A percentile compares a stretch with the other conserved stretches of the same genome.
phyloP scores from a whole-genome alignment of 768 basidiomycete genomes.

The Rhodotorula kratochvilovae region DNA sequence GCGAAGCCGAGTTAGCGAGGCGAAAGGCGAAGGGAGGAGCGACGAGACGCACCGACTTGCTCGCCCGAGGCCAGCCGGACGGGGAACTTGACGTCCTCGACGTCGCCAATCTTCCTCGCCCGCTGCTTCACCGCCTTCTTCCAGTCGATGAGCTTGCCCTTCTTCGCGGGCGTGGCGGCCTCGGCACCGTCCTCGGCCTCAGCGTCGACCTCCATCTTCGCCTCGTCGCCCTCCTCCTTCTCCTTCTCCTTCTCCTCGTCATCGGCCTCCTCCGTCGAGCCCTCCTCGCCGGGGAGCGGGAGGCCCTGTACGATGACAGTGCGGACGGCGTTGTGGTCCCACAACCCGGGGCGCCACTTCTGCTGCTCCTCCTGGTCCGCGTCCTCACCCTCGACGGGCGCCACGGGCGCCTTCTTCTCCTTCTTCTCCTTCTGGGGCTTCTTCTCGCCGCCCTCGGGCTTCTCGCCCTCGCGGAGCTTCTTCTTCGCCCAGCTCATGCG shows the following conservation, averaged over 20 bases:
- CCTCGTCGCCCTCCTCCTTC: conserved; percentile 64
- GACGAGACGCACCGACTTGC: conserved; percentile 52
- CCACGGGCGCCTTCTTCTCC: neutral
- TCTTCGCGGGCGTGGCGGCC: conserved; percentile 48
- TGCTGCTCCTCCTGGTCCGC: conserved; percentile 13
- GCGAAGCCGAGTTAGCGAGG: neutral
- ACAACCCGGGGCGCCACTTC: conserved; percentile 28
- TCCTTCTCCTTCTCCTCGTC: conserved; percentile 11
- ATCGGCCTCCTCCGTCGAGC: conserved; percentile 27
- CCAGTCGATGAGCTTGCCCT: conserved; percentile 35
- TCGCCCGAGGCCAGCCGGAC: conserved; percentile 54
- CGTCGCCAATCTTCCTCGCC: conserved; percentile 68
- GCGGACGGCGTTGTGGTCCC: conserved; percentile 75
- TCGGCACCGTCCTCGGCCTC: conserved; percentile 61
- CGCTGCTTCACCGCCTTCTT: conserved; percentile 54
- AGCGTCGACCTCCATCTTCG: conserved; percentile 64
- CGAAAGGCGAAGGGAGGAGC: neutral
- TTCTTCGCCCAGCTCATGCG: conserved; percentile 39
- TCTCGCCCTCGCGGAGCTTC: conserved; percentile 39
- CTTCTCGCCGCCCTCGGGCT: conserved; percentile 35
- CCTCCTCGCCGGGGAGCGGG: conserved; percentile 35
- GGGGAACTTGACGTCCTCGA: conserved; percentile 62
- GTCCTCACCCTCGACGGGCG: conserved; percentile 1
- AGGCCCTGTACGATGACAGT: conserved; percentile 54
- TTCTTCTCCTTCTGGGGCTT: conserved; percentile 6